Evolutionary conservation across 768 basidiomycete genomes (phyloP).

Genomic region (Lactarius quietus): DNA sequence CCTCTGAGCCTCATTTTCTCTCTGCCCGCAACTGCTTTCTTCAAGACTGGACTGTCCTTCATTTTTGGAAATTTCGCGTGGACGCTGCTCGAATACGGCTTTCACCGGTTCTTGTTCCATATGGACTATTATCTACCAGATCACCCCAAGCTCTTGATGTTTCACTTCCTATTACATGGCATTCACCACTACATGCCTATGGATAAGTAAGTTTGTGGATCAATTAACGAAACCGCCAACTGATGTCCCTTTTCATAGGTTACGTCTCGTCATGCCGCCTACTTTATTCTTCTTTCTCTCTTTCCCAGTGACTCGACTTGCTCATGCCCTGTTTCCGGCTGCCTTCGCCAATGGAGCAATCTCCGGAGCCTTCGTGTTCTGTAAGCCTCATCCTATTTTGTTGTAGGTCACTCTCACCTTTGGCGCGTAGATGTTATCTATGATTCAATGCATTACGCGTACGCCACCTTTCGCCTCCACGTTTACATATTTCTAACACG

Average conservation of each 20-base stretch:
- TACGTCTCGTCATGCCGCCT: constrained; percentile 98
- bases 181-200: constrained; percentile 98
- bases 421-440: constrained; percentile 63
- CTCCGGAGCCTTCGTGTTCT: constrained; percentile 70
- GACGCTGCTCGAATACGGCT: constrained; percentile 88
- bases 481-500: not conserved
- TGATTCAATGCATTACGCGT: constrained; percentile 92
- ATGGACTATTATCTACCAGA: constrained; percentile 87
- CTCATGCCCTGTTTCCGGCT: constrained; percentile 74
- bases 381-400: constrained; percentile 40
- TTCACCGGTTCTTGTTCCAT: constrained; percentile 98
- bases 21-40: constrained; percentile 49
- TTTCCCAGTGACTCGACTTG: constrained; percentile 83
- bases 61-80: constrained; percentile 83
- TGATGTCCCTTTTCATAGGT: constrained; percentile 38
- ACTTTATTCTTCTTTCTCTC: constrained; percentile 71
- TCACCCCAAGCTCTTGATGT: constrained; percentile 64
- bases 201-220: constrained; percentile 60
- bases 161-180: constrained; percentile 93
- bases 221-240: not conserved
- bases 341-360: constrained; percentile 90
- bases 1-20: constrained; percentile 47
- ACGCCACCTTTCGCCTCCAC: constrained; percentile 33
- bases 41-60: constrained; percentile 65
- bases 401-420: constrained; percentile 16